These are phyloP conservation scores for Metarhizium humberi DNA, from an alignment of 2,329 filamentous ascomycete species.

Conservation along the genomic window DNA sequence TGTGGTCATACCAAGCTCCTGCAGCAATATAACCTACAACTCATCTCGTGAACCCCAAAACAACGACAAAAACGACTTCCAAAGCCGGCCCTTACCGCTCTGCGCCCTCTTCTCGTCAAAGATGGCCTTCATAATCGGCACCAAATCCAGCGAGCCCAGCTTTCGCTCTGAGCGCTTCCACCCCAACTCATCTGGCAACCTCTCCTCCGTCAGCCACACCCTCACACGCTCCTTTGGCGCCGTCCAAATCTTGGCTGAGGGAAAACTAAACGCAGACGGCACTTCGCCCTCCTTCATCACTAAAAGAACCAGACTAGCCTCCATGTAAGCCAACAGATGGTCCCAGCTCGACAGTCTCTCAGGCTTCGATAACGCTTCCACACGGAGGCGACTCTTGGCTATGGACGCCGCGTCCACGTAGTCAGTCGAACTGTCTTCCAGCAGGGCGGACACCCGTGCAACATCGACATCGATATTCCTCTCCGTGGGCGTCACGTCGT, in stretches of 20 bases:
- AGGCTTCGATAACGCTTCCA: slow-evolving; percentile 7
- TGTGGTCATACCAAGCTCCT: not conserved
- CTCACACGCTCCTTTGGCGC: slow-evolving; percentile 6
- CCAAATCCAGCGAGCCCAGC: not conserved
- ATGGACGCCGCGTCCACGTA: slow-evolving; percentile 6
- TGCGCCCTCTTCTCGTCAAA: slow-evolving; percentile 2
- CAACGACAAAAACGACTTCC: slow-evolving; percentile 7
- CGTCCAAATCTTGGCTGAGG: not conserved
- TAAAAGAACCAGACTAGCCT: slow-evolving; percentile 7
- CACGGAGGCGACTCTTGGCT: slow-evolving; percentile 6
- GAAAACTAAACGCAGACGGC: slow-evolving; percentile 6
- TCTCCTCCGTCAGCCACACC: slow-evolving; percentile 8
- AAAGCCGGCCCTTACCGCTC: not conserved
- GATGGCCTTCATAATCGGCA: slow-evolving; percentile 1
- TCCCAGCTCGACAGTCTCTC: slow-evolving; percentile 4
- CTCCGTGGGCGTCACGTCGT: slow-evolving; percentile 6
- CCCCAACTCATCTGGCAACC: slow-evolving; percentile 8
- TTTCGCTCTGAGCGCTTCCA: slow-evolving; percentile 8
- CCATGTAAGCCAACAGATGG: slow-evolving; percentile 1
- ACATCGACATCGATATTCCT: not conserved
- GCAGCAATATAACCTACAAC: not conserved
- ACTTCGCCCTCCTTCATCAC: slow-evolving; percentile 8
- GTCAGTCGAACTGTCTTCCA: slow-evolving; percentile 7
- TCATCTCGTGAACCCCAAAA: not conserved
- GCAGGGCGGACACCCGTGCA: slow-evolving; percentile 4